These are phyloP conservation scores for Macaranga tanarius DNA, from an alignment of 441 rosid genomes.

Conservation along the genomic window DNA sequence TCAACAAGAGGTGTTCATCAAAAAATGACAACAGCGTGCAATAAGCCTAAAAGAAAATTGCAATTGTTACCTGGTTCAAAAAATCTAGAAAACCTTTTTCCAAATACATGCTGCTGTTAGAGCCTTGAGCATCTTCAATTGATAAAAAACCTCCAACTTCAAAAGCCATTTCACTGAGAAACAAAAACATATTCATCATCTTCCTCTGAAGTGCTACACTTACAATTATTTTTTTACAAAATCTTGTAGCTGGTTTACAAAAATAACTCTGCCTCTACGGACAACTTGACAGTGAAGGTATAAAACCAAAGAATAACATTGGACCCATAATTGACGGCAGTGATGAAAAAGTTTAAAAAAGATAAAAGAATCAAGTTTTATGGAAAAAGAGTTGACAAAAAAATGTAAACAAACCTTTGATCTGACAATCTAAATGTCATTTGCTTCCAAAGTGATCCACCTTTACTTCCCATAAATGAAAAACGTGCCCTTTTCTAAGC, in stretches of 20 bases:
- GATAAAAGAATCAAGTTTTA: background rate
- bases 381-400: background rate
- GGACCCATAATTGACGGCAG: background rate
- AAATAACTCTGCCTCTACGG: background rate
- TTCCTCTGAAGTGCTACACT: slow-evolving; percentile 10
- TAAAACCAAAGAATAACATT: background rate
- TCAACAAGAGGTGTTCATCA: background rate
- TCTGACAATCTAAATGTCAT: slow-evolving; percentile 73
- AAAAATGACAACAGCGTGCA: background rate
- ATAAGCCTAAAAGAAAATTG: background rate
- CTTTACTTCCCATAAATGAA: slow-evolving; percentile 95
- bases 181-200: slow-evolving; percentile 18
- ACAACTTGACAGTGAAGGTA: background rate
- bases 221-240: background rate
- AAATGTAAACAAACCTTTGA: slow-evolving; percentile 55
- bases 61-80: slow-evolving; percentile 60
- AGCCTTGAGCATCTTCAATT: slow-evolving; percentile 62
- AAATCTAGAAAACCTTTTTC: slow-evolving; percentile 81
- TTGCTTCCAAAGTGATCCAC: slow-evolving; percentile 96
- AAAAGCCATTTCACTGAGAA: slow-evolving; percentile 41
- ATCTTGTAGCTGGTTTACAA: slow-evolving; percentile 5
- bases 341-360: background rate
- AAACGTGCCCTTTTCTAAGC: slow-evolving; percentile 82
- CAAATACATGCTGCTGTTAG: slow-evolving; percentile 43
- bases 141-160: slow-evolving; percentile 59